phyloP scores from a whole-genome alignment of 805 yeast genomes.

The Candida andamanensis region DNA sequence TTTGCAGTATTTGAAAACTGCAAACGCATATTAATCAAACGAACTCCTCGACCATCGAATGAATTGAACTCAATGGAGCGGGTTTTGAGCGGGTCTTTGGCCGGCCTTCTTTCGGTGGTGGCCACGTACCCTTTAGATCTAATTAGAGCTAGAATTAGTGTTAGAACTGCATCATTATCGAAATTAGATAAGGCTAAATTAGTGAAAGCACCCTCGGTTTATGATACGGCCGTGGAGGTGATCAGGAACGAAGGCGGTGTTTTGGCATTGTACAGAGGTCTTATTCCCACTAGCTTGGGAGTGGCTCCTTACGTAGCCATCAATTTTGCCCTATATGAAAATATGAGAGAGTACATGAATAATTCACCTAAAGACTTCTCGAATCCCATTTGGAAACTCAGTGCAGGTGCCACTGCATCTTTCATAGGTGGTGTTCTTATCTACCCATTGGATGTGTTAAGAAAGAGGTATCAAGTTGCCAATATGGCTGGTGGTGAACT shows the following conservation, averaged over 20 bases:
- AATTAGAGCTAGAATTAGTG: constrained; percentile 81
- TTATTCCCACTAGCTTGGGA: constrained; percentile 86
- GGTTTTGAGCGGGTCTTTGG: constrained; percentile 70
- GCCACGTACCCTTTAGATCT: constrained; percentile 91
- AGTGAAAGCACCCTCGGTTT: constrained; percentile 66
- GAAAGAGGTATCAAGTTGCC: constrained; percentile 89
- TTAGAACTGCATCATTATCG: constrained; percentile 70
- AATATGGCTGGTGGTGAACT: constrained; percentile 71
- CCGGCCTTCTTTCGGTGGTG: constrained; percentile 74
- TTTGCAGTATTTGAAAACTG: constrained; percentile 74
- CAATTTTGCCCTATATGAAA: constrained; percentile 87
- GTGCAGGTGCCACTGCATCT: constrained; percentile 82
- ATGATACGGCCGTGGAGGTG: constrained; percentile 50
- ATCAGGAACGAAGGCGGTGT: constrained; percentile 80
- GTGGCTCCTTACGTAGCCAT: constrained; percentile 96
- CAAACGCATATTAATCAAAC: constrained; percentile 34
- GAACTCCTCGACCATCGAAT: constrained; percentile 16
- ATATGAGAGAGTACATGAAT: constrained; percentile 54
- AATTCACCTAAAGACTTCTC: constrained; percentile 30
- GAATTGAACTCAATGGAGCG: constrained; percentile 53
- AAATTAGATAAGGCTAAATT: constrained; percentile 45
- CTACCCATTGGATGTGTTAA: constrained; percentile 84
- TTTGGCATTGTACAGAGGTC: constrained; percentile 72
- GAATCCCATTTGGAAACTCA: constrained; percentile 51
- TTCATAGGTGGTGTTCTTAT: constrained; percentile 87